Evolutionary conservation across 1,139 yeast species (phyloP), one percentile per base, ranked within the genome.

Genomic region (Lodderomyces oxycetoniae): DNA sequence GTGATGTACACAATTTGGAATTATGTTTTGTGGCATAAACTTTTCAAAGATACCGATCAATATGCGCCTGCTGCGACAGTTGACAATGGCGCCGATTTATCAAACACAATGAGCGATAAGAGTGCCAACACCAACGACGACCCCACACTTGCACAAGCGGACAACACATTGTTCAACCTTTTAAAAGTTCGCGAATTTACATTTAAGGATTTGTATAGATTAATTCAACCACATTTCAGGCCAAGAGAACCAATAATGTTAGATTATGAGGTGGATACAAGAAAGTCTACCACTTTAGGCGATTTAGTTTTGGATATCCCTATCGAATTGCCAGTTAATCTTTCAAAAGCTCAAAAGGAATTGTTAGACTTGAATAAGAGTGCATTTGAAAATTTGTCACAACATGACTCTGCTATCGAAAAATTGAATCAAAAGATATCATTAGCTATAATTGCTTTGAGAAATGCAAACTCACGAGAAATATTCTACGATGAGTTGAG

Each of bases 1-100:
- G 82, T 93, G 26, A 77, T 91, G 17, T 86, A 79, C 47, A 77
- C 80, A 17, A 64, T 91, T 34, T 91, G 96, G 89, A 91, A 86
- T 57, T 91, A 91, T 55, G 82, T 85, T 35, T 79, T 84, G 49
- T 75, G 75, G 58, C 84, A 84, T 51, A 77, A 80, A 43, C 65
- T 87, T 45, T 71, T 67, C 44, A 85, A 74, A 49, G 61, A 55
- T 37, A 50, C 55, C 13, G 62, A 55, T 25, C 42, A 49, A 23
- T 52, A 58, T 36, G 47, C 61, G 15, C 56, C 51, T 26, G 68
- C 68, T 5, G 64, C 70, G 8, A 72, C 72, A 1, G 69, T 68
- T 2, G 44, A 43, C 22, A 35, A 42, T 12, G 9, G 7, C 26
- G 12, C 9, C 12, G n/a, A n/a, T n/a, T n/a, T n/a, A n/a, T 4